Base-by-base conservation (phyloP, 495 filamentous ascomycete species). In the Diplogelasinospora grovesii region DNA sequence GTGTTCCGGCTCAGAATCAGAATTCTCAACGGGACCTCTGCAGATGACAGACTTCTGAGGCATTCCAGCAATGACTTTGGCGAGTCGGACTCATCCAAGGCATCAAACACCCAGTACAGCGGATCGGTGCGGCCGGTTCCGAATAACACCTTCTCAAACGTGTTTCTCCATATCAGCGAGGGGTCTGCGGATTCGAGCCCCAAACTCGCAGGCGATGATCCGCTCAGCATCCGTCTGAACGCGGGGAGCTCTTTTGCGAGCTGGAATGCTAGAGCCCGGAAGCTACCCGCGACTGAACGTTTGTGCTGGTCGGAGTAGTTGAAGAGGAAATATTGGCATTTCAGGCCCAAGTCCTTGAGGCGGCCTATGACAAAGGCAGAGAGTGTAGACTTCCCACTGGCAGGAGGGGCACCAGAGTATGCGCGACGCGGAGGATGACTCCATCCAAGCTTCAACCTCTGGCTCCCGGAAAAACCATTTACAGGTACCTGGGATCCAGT, bases 71-170 rank as follows among this genome's bases (percentile, higher is more conserved):
- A 34, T 4, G 22, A 10, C 19, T 26, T 38, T 11, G 38, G 41
- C 18, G 48, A 50, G 19, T 56, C 56, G 2, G 49, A 42, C 26
- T 60, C 56, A 33, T 60, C 57, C 2, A 60, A 22, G 1, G 45
- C 57, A 36, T 60, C 57, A 11, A 60, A 43, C 1, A 59, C 44
- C 57, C 52, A 59, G 26, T 43, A 60, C 0, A 60, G 37, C 1
- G 23, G 27, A 2, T 23, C 16, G 8, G 40, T 13, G 20, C 36
- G 22, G 10, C 34, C 29, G 16, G 45, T 47, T 3, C 19, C 22
- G 2, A 36, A 11, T 2, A 41, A 25, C 0, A 29, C 8, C 5
- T 10, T n/a, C 2, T 19, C 19, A 25, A 36, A 47, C 1, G 36
- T 0, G 15, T 24, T 41, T 3, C 37, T 32, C 44, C 44, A 47